Base-by-base conservation (phyloP, 2,329 filamentous ascomycete genomes). In the Aureobasidium namibiae region DNA sequence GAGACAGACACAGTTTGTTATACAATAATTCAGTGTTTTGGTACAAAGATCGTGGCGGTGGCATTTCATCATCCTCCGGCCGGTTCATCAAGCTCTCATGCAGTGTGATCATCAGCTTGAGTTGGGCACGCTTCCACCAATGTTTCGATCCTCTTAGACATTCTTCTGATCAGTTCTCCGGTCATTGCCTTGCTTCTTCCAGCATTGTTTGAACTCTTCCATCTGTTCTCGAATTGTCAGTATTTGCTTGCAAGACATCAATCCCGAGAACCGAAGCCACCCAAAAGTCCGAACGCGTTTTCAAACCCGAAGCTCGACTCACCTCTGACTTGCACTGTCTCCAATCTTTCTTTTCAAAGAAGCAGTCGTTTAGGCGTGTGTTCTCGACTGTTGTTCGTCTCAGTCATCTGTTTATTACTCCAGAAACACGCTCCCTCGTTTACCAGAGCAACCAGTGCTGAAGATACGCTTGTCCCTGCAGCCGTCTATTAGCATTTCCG, bases 301-400 rank as follows among this genome's bases (percentile, higher is more conserved):
- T 33, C 39, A 52, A 13, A 21, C 39, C 42, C 58, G 39, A 54
- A 29, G 36, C 21, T 33, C 41, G 21, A 76, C 88, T 78, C 73
- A 95, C 92, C 83, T 97, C 92, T 65, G 85, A 80, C 70, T 88
- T 88, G 75, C 94, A 99, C 60, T 82, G 80, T 66, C 94, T 81
- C 92, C 94, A 99, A 72, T 99, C 94, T 72, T 92, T 96, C 80
- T 92, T 96, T 59, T 92, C 90, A 70, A 84, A 96, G 73, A 95
- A 96, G 75, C 94, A 99, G 72, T 97, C 90, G 36, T 91, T 96
- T 85, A 99, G 82, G 69, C 85, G 92, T 57, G 82, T 78, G 69
- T 97, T 96, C 70, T 97, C 92, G 23, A 84, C 92, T 96, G 65
- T 46, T 36, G 2, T 50, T 14, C 26, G 7, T 52, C 8, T 59